Percentiles rank a stretch among this genome's conserved stretches.
Evolutionary conservation across 129 eudicot species (phyloP).

Genomic region (Pittosporum tobira): DNA sequence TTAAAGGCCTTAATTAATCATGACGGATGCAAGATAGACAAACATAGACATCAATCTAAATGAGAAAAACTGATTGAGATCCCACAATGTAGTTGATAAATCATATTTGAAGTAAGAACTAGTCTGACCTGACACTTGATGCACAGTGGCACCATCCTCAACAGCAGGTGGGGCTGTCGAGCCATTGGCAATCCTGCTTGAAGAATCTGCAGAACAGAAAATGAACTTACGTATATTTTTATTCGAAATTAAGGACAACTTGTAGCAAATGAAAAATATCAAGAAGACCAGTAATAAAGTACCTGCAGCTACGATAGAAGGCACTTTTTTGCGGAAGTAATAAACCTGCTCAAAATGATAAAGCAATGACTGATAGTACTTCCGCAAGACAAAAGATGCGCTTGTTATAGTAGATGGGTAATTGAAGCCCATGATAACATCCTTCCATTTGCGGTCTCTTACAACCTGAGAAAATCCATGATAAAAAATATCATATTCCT

Average conservation of each 20-base stretch:
- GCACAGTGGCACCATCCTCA: constrained; percentile 31
- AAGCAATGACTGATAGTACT: constrained; percentile 67
- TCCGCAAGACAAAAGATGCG: constrained; percentile 70
- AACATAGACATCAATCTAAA: constrained; percentile 1
- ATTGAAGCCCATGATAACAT: constrained; percentile 50
- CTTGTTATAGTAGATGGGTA: constrained; percentile 65
- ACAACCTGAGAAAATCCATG: constrained; percentile 41
- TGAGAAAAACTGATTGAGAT: neutral
- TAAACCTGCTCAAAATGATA: constrained; percentile 94
- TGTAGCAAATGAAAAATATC: neutral
- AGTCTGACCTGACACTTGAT: constrained; percentile 45
- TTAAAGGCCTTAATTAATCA: too few relatives aligned
- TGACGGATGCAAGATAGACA: too few relatives aligned
- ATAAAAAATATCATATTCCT: neutral
- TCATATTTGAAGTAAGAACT: neutral
- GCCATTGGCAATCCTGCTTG: constrained; percentile 38
- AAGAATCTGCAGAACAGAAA: constrained; percentile 32
- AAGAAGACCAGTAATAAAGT: constrained; percentile 12
- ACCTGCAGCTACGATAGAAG: constrained; percentile 40
- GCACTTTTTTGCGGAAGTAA: constrained; percentile 56
- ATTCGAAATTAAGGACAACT: neutral
- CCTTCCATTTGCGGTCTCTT: constrained; percentile 83
- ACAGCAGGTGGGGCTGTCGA: constrained; percentile 22
- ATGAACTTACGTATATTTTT: neutral
- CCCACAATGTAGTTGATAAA: constrained; percentile 2